phyloP scores from a whole-genome alignment of 1,284 basidiomycete species.

The Trametes versicolor region DNA sequence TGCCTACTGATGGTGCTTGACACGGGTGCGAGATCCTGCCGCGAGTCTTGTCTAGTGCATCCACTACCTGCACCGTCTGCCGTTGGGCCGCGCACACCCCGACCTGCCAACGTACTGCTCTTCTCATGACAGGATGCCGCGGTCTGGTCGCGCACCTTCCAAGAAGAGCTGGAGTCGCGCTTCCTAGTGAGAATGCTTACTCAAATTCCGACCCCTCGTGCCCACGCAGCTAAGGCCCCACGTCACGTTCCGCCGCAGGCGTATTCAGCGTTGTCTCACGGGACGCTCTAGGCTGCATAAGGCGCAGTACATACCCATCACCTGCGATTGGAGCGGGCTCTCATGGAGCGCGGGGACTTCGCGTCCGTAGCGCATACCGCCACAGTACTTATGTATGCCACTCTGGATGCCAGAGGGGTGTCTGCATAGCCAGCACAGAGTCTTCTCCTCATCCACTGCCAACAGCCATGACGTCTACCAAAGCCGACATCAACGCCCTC shows the following conservation, averaged over 20 bases:
- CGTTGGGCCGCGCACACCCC: constrained; percentile 4
- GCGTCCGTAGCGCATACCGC: not conserved
- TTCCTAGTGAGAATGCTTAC: constrained; percentile 25
- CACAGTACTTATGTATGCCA: not conserved
- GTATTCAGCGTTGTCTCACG: constrained; percentile 13
- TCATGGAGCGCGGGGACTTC: constrained; percentile 1
- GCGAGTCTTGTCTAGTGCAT: no score
- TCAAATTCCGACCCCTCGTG: constrained; percentile 1
- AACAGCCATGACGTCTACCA: constrained; percentile 1
- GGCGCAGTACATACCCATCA: constrained; percentile 14
- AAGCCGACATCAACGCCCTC: constrained; percentile 23
- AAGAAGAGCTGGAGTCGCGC: not conserved
- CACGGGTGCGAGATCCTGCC: no score
- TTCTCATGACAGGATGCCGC: no score
- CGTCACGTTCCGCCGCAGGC: not conserved
- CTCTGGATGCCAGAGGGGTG: not conserved
- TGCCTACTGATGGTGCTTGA: no score
- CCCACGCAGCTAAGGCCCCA: not conserved
- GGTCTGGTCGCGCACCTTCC: not conserved
- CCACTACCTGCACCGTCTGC: no score
- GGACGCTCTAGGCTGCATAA: constrained; percentile 3
- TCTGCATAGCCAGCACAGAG: not conserved
- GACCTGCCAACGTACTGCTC: not conserved
- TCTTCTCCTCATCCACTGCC: not conserved
- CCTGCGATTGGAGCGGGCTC: not conserved